A percentile compares a stretch with the other conserved stretches of the same genome.
phyloP scores from a whole-genome alignment of 2,329 filamentous ascomycete species.

The Lasiodiplodia sp. region DNA sequence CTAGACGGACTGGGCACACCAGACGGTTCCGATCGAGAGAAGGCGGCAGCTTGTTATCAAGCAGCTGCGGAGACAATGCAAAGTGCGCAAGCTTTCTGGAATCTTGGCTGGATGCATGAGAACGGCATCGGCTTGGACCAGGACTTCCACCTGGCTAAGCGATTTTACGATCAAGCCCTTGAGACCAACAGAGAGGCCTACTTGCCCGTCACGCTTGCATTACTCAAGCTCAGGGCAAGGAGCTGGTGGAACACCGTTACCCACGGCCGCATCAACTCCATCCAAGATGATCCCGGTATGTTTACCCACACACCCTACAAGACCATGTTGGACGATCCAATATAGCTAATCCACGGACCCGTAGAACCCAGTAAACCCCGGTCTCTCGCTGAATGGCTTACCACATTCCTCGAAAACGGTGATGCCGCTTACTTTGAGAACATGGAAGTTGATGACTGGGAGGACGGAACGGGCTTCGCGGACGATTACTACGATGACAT shows the following conservation, averaged over 20 bases:
- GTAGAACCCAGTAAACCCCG: slow-evolving; percentile 74
- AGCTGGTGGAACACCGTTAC: slow-evolving; percentile 96
- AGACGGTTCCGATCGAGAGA: slow-evolving; percentile 68
- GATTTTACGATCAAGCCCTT: slow-evolving; percentile 92
- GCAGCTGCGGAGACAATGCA: slow-evolving; percentile 90
- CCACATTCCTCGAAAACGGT: slow-evolving; percentile 76
- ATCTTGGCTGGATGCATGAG: slow-evolving; percentile 99
- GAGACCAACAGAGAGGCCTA: slow-evolving; percentile 93
- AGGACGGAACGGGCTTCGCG: slow-evolving; percentile 51
- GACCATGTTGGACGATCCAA: slow-evolving; percentile 24
- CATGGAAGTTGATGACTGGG: slow-evolving; percentile 55
- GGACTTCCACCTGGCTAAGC: slow-evolving; percentile 95
- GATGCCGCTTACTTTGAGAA: slow-evolving; percentile 65
- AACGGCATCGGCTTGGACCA: slow-evolving; percentile 92
- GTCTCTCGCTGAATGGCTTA: slow-evolving; percentile 85
- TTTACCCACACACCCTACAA: neutral
- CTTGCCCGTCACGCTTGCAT: slow-evolving; percentile 85
- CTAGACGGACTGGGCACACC: slow-evolving; percentile 77
- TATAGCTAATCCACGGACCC: slow-evolving; percentile 37
- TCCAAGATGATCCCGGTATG: slow-evolving; percentile 84
- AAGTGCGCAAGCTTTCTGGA: slow-evolving; percentile 95
- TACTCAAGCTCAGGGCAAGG: slow-evolving; percentile 82
- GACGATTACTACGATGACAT: slow-evolving; percentile 69
- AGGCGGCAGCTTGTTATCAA: slow-evolving; percentile 91
- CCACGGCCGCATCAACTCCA: slow-evolving; percentile 88